A percentile compares a stretch with the other conserved stretches of the same genome.
Evolutionary conservation across 495 filamentous ascomycete species (phyloP).

Genomic region (Collariella sp.): DNA sequence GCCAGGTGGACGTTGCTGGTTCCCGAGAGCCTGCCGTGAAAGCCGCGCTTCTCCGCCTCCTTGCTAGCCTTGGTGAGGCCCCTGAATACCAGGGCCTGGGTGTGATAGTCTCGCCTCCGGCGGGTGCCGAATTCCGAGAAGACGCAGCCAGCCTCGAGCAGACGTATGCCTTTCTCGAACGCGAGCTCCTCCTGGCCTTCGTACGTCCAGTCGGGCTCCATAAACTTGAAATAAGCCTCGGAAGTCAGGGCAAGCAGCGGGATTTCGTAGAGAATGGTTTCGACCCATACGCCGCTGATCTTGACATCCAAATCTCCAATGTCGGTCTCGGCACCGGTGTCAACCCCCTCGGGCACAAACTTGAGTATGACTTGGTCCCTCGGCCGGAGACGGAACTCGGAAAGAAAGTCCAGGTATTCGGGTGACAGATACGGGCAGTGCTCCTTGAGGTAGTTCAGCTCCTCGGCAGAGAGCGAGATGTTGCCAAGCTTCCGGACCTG

Average conservation of each 20-base stretch:
- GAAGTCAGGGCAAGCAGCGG: slow-evolving; percentile 84
- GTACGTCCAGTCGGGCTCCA: slow-evolving; percentile 82
- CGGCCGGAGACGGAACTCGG: slow-evolving; percentile 70
- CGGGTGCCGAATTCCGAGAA: slow-evolving; percentile 93
- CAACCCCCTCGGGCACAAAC: slow-evolving; percentile 53
- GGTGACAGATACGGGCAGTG: slow-evolving; percentile 75
- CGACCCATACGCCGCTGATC: slow-evolving; percentile 77
- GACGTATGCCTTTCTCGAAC: slow-evolving; percentile 59
- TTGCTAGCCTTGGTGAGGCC: slow-evolving; percentile 67
- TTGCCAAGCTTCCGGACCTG: slow-evolving; percentile 77
- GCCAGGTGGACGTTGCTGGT: slow-evolving; percentile 97
- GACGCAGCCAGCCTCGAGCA: slow-evolving; percentile 74
- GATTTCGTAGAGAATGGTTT: slow-evolving; percentile 97
- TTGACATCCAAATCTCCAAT: slow-evolving; percentile 65
- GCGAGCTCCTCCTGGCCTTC: slow-evolving; percentile 78
- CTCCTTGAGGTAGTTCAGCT: slow-evolving; percentile 65
- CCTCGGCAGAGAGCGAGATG: slow-evolving; percentile 65
- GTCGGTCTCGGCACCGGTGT: slow-evolving; percentile 59
- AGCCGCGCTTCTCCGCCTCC: slow-evolving; percentile 52
- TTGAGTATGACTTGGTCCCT: slow-evolving; percentile 64
- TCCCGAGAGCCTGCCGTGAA: slow-evolving; percentile 65
- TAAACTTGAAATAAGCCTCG: slow-evolving; percentile 95
- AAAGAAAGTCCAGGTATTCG: slow-evolving; percentile 70
- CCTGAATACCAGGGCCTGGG: slow-evolving; percentile 86
- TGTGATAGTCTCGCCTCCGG: slow-evolving; percentile 79